These are phyloP conservation scores for Rhodotorula taiwanensis DNA, from an alignment of 768 basidiomycete genomes.

Conservation along the genomic window DNA sequence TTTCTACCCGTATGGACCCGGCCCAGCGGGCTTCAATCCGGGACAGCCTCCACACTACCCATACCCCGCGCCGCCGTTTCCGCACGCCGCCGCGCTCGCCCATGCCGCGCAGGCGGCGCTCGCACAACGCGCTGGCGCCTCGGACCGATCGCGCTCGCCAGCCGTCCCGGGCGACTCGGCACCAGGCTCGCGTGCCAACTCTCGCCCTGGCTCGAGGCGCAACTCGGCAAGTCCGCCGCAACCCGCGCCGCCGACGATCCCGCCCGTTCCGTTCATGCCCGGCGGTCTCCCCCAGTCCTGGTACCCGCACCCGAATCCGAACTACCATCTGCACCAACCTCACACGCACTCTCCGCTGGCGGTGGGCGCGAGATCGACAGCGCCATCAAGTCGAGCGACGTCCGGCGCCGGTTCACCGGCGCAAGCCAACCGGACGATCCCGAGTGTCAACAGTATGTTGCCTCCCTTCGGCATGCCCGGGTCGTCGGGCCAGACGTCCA, in stretches of 20 bases:
- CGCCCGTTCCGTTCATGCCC: neutral
- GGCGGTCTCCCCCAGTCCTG: constrained; percentile 5
- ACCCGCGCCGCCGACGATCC: neutral
- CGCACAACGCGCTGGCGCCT: constrained; percentile 10
- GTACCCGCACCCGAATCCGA: constrained; percentile 30
- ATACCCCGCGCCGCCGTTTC: constrained; percentile 10
- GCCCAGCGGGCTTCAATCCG: constrained; percentile 20
- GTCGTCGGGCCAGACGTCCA: too few species aligned
- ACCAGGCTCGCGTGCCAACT: neutral
- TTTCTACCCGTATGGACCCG: constrained; percentile 29
- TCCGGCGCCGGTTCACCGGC: neutral
- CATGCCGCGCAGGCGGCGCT: constrained; percentile 19
- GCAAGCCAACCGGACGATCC: too few species aligned
- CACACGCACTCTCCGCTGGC: constrained; percentile 29
- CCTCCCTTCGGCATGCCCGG: too few species aligned
- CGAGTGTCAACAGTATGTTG: too few species aligned
- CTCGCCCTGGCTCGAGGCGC: constrained; percentile 13
- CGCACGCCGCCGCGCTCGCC: constrained; percentile 24
- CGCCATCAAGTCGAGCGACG: constrained; percentile 1
- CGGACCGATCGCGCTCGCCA: constrained; percentile 28
- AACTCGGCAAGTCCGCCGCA: neutral
- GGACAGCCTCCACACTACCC: constrained; percentile 20
- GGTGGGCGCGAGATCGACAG: neutral
- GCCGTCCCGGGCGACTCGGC: constrained; percentile 2
- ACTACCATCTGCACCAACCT: constrained; percentile 24